Base-by-base conservation (phyloP, 1,139 yeast genomes). In the Yarrowia galli region DNA sequence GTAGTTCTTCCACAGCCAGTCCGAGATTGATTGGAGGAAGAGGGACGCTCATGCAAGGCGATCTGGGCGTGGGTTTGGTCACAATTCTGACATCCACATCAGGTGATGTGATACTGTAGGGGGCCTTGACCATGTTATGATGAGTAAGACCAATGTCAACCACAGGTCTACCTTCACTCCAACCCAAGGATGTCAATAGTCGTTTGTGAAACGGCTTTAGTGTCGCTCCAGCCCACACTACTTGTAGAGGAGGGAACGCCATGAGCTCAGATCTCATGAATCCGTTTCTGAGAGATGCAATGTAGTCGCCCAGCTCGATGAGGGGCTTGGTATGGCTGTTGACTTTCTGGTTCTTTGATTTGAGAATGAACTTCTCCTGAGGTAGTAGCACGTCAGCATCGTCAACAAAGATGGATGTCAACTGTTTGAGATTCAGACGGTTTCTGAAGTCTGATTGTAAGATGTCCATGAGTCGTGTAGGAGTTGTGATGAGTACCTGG, bases 391-490 rank as follows among this genome's bases (percentile, higher is more conserved):
- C 68, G 43, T 69, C 65, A 18, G 69, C 63, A 8, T 58, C 67
- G 66, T 72, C 72, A 69, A 72, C 71, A 58, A 70, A 70, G 42
- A 72, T 68, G 16, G 73, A 73, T 32, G 71, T 72, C n/a, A 69
- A 67, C 36, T 74, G 63, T 7, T 36, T 43, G 49, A 58, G 56
- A 3, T 46, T 58, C 36, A 65, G 46, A 32, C 54, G 38, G 36
- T 49, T 15, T 20, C 65, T 35, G 22, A 54, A 46, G 32, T 68
- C 68, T 0, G 71, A 68, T n/a, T 72, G 67, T n/a, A 91, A 77
- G 42, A 91, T 79, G 77, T 92, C 98, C 66, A 92, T 89, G 49
- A 91, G 82, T 72, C 98, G 79, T 0, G 96, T 96, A 0, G 98
- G 97, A 0, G 98, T 92, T 0, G 95, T 93, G 15, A 92, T 88